Evolutionary conservation across 1,284 basidiomycete species (phyloP).

Genomic region (Trichosporon coremiiforme): DNA sequence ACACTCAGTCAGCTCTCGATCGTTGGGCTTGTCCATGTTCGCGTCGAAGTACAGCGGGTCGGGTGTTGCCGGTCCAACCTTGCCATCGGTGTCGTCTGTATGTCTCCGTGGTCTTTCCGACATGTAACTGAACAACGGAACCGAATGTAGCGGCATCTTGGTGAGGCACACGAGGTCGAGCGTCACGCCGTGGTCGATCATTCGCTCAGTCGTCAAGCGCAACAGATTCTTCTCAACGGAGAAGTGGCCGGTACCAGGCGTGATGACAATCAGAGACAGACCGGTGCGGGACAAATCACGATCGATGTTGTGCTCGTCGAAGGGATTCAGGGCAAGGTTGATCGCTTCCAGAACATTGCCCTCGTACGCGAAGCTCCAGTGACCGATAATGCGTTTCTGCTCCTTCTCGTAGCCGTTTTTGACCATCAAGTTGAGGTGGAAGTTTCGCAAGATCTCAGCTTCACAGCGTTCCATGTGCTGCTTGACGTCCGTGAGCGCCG

Average conservation of each 20-base stretch:
- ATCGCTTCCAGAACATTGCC: constrained; percentile 93
- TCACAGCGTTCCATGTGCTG: constrained; percentile 85
- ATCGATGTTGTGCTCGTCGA: constrained; percentile 94
- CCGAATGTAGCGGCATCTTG: constrained; percentile 90
- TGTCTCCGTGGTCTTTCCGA: constrained; percentile 54
- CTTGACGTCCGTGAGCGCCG: constrained; percentile 82
- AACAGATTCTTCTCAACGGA: constrained; percentile 87
- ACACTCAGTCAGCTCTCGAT: constrained; percentile 49
- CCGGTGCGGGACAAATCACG: constrained; percentile 93
- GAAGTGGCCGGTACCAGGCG: constrained; percentile 93
- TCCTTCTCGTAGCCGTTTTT: constrained; percentile 31
- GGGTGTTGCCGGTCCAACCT: constrained; percentile 53
- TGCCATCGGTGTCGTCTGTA: constrained; percentile 24
- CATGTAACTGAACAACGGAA: constrained; percentile 77
- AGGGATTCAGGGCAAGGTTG: constrained; percentile 89
- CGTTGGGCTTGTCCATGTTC: constrained; percentile 39
- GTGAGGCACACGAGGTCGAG: constrained; percentile 87
- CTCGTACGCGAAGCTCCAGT: constrained; percentile 69
- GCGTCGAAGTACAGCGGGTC: constrained; percentile 81
- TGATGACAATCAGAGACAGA: constrained; percentile 78
- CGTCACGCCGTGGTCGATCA: constrained; percentile 91
- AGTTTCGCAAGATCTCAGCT: constrained; percentile 79
- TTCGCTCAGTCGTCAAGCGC: constrained; percentile 88
- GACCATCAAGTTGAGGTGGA: constrained; percentile 63
- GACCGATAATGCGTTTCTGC: constrained; percentile 51